Base-by-base conservation (phyloP, 352 stramenopile genomes). In the Globisporangium acanthophoron region DNA sequence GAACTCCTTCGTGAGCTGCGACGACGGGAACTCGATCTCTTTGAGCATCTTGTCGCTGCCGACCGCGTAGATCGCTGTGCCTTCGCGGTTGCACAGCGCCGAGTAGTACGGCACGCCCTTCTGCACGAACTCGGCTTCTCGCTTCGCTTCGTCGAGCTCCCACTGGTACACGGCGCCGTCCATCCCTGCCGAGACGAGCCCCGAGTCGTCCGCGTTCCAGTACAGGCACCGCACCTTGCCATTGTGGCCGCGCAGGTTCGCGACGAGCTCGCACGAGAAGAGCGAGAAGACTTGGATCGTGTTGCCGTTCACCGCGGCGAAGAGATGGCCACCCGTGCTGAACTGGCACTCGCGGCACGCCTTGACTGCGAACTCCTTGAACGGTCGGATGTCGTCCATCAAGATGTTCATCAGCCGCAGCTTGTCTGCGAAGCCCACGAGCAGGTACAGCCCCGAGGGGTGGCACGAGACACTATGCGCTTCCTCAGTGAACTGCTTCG, bases 161-260 rank as follows among this genome's bases (percentile, higher is more conserved):
- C 94, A 98, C 49, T 93, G 76, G 62, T 98, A 98, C 29, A 98
- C 86, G 9, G 91, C 94, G 51, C 94, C 94, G 64, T 98, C 94
- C 66, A 95, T 78, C 15, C 94, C 92, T 13, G 87, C 90, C 18
- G 82, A 94, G 40, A 98, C 74, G 20, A 98, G 63, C 8, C 73
- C 80, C 47, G 76, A 82, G 74, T 97, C 92, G 64, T 97, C 85
- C 18, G 70, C 60, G 59, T 89, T 90, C 87, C 6, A 45, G 18
- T 24, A 43, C 47, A 45, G 12, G 55, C 12, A 52, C 1, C 62
- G 69, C n/a, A 92, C 67, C 8, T 97, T 97, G 65, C 87, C 86
- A 61, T 97, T 98, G 72, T 98, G 93, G 48, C 93, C 90, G 21
- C 90, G 84, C 53, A 98, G 61, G 31, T 94, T 96, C 31, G 76